Conservation (phyloP, 345 rosid species). For the Eucalyptus leucophloia region DNA sequence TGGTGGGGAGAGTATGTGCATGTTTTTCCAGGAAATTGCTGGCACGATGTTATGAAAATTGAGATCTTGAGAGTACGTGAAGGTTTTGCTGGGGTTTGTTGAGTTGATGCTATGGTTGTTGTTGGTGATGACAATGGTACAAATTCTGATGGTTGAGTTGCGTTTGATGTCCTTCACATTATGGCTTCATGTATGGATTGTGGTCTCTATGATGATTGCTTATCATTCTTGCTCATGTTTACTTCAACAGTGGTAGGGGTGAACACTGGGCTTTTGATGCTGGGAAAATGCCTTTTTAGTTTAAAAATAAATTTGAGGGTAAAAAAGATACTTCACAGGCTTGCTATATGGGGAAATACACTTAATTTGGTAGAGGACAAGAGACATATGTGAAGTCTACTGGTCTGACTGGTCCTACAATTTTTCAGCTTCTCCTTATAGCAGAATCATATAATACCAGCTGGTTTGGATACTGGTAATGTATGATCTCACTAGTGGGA, state of each 20-base stretch:
- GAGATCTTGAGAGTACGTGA: neutral
- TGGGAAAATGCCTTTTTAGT: neutral
- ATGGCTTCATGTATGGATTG: neutral
- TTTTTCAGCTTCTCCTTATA: neutral
- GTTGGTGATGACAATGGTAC: neutral
- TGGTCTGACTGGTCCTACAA: neutral
- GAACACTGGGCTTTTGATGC: neutral
- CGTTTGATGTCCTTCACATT: neutral
- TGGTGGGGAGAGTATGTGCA: neutral
- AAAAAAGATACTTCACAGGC: neutral
- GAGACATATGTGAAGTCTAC: neutral
- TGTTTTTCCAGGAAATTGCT: neutral
- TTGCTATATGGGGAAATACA: neutral
- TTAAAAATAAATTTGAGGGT: neutral
- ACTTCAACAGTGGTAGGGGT: neutral
- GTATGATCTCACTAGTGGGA: neutral
- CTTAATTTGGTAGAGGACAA: neutral
- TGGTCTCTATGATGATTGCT: neutral
- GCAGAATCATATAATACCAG: neutral
- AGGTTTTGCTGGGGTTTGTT: neutral
- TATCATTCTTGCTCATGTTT: neutral
- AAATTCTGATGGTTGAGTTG: neutral
- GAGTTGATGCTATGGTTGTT: neutral
- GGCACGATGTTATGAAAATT: neutral
- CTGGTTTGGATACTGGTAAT: neutral